Percentiles rank a stretch among this genome's conserved stretches.
These are phyloP conservation scores for Mallotus japonicus DNA, from an alignment of 441 rosid genomes.

Conservation along the genomic window DNA sequence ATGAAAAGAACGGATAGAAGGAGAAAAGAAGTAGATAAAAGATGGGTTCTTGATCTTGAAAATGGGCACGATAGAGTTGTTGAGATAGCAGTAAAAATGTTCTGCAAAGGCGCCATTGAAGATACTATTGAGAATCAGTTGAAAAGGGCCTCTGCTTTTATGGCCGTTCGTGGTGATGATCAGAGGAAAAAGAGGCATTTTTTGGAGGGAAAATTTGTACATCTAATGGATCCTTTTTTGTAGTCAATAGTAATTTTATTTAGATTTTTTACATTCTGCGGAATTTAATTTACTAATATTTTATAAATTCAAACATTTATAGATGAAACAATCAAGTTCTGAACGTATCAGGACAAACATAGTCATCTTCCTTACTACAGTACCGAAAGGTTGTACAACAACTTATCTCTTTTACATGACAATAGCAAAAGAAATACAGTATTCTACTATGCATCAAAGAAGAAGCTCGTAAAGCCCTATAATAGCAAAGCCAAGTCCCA, in stretches of 20 bases:
- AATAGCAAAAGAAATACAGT: neutral
- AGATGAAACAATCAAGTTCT: neutral
- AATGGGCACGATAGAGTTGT: slow-evolving; percentile 17
- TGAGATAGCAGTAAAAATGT: slow-evolving; percentile 21
- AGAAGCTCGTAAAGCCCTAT: slow-evolving; percentile 26
- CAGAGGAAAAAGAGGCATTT: neutral
- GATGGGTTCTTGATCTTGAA: slow-evolving; percentile 27
- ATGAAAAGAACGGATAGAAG: slow-evolving; percentile 40
- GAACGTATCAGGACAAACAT: neutral
- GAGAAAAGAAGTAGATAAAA: slow-evolving; percentile 29
- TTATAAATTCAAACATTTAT: neutral
- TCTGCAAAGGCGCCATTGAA: slow-evolving; percentile 33
- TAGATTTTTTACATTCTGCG: no score
- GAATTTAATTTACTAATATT: no score
- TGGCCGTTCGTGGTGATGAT: neutral
- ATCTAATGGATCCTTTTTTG: no score
- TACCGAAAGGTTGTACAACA: neutral
- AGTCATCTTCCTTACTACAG: neutral
- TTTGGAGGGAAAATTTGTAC: slow-evolving; percentile 23
- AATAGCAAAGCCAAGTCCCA: slow-evolving; percentile 37
- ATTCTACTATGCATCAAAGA: slow-evolving; percentile 13
- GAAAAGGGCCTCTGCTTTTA: neutral
- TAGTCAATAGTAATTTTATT: no score
- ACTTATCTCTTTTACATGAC: neutral
- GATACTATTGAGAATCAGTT: neutral